Evolutionary conservation across 1,284 basidiomycete genomes (phyloP).

Genomic region (Heterobasidion annosum): DNA sequence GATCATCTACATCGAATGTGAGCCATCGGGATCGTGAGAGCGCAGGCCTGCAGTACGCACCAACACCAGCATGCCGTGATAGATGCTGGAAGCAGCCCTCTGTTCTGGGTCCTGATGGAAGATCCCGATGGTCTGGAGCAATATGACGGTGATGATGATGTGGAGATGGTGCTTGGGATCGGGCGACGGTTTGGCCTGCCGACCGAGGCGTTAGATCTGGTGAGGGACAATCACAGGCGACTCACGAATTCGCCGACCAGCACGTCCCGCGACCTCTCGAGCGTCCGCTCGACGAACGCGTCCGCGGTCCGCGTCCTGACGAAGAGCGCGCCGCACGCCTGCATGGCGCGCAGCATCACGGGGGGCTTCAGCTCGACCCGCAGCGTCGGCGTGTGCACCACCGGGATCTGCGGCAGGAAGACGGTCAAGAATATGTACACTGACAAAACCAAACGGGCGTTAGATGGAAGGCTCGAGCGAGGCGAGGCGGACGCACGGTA

Average conservation of each 20-base stretch:
- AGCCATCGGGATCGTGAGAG: neutral
- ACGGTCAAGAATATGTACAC: conserved; percentile 45
- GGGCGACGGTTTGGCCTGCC: conserved; percentile 30
- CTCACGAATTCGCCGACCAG: conserved; percentile 25
- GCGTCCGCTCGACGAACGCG: conserved; percentile 20
- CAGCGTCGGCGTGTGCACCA: conserved; percentile 45
- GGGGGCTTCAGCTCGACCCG: conserved; percentile 35
- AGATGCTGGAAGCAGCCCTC: conserved; percentile 23
- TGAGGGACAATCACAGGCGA: neutral
- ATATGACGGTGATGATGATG: conserved; percentile 29
- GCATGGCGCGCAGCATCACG: conserved; percentile 40
- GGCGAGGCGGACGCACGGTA: conserved; percentile 14
- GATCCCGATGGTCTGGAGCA: conserved; percentile 27
- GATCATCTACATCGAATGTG: conserved; percentile 37
- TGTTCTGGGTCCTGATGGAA: conserved; percentile 24
- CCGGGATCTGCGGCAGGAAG: conserved; percentile 44
- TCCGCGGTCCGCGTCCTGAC: conserved; percentile 20
- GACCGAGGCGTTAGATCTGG: neutral
- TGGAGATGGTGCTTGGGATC: conserved; percentile 32
- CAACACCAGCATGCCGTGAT: conserved; percentile 29
- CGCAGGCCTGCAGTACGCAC: conserved; percentile 10
- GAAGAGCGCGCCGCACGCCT: conserved; percentile 29
- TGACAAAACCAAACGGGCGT: conserved; percentile 12
- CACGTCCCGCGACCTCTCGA: conserved; percentile 19
- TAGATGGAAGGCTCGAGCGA: neutral